Conservation (phyloP, 495 filamentous ascomycete genomes). For the Wilcoxina mikolae region DNA sequence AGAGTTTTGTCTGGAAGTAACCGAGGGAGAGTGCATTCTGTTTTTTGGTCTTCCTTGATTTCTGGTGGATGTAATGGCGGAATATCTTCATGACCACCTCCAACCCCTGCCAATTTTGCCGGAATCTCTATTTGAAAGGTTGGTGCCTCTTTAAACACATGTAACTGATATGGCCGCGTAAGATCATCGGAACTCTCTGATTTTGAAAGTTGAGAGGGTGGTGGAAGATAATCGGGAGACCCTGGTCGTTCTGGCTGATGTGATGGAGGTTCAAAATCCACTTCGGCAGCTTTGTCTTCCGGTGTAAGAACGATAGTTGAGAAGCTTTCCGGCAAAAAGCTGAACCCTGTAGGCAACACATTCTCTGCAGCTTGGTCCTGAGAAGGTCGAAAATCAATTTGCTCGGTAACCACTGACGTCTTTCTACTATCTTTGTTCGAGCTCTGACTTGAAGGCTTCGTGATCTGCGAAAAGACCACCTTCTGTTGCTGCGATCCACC, state of each 20-base stretch:
- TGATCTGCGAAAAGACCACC: not conserved
- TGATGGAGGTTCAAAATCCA: not conserved
- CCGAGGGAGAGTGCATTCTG: no score
- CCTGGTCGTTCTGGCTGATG: not conserved
- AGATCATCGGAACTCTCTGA: no score
- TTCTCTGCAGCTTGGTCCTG: not conserved
- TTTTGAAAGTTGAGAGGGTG: no score
- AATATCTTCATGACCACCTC: no score
- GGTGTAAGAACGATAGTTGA: not conserved
- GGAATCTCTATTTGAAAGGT: no score
- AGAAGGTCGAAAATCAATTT: not conserved
- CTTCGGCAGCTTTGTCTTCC: not conserved
- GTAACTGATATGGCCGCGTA: no score
- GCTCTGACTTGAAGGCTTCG: not conserved
- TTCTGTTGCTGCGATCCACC: not conserved
- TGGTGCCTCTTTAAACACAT: no score
- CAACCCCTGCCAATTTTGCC: no score
- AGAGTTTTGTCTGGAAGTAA: no score
- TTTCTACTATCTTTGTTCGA: not conserved
- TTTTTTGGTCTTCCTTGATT: no score
- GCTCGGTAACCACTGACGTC: not conserved
- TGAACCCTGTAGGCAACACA: not conserved
- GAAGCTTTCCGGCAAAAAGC: conserved; percentile 2
- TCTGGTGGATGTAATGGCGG: no score
- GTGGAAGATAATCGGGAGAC: no score